Conservation (phyloP, 768 basidiomycete genomes). For the Auricularia heimuer region DNA sequence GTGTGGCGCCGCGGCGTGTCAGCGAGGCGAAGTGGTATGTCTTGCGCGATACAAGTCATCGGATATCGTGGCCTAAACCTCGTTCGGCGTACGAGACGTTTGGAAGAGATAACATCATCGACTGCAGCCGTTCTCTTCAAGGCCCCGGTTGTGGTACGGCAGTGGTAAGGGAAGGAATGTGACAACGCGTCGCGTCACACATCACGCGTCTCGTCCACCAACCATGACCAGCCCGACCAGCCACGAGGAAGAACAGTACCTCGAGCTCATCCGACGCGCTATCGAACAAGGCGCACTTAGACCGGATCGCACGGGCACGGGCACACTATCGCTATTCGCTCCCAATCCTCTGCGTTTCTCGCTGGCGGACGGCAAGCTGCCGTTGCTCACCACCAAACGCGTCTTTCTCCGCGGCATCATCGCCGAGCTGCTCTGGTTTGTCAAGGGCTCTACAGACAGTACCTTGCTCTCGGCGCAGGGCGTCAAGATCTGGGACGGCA, state of each 20-base stretch:
- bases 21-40: too few species aligned
- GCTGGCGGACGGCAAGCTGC: slow-evolving; percentile 62
- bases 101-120: too few species aligned
- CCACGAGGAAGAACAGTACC: slow-evolving; percentile 88
- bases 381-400: slow-evolving; percentile 90
- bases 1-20: too few species aligned
- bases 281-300: slow-evolving; percentile 67
- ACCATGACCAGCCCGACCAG: neutral
- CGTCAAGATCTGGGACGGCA: slow-evolving; percentile 97
- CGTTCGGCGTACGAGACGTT: too few species aligned
- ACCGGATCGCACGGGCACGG: slow-evolving; percentile 90
- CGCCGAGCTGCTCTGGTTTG: slow-evolving; percentile 94
- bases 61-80: too few species aligned
- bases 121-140: too few species aligned
- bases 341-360: slow-evolving; percentile 87
- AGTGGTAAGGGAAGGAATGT: too few species aligned
- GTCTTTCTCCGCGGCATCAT: slow-evolving; percentile 87
- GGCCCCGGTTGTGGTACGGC: too few species aligned
- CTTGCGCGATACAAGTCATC: too few species aligned
- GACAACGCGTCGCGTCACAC: too few species aligned
- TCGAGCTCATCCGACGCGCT: slow-evolving; percentile 68
- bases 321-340: slow-evolving; percentile 86
- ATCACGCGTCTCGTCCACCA: too few species aligned
- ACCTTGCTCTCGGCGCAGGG: slow-evolving; percentile 66
- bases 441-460: slow-evolving; percentile 76